phyloP scores from a whole-genome alignment of 2,329 filamentous ascomycete species.

The Tolypocladium tropicale region DNA sequence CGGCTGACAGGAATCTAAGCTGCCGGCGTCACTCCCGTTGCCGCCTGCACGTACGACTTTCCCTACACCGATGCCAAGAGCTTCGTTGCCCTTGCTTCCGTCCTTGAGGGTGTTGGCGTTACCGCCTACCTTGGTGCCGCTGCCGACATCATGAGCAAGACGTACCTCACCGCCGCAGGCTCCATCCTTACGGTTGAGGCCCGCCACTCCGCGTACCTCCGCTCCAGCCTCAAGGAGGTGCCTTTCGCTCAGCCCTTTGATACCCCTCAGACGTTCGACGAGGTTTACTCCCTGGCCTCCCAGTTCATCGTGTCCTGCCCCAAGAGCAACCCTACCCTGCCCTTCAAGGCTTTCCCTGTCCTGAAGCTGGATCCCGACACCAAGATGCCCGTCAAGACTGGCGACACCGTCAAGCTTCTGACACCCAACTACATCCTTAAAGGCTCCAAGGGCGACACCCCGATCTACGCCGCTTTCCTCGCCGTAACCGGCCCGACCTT shows the following conservation, averaged over 20 bases:
- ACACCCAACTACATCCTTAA: not conserved
- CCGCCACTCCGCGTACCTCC: not conserved
- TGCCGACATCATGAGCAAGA: not conserved
- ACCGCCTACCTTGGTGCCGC: not conserved
- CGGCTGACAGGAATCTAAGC: not conserved
- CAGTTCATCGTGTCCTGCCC: not conserved
- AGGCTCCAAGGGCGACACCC: not conserved
- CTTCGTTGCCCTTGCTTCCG: not conserved
- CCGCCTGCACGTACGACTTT: not conserved
- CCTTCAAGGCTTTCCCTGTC: not conserved
- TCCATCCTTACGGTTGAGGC: not conserved
- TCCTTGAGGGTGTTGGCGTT: not conserved
- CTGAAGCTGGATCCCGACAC: not conserved
- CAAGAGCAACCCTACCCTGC: not conserved
- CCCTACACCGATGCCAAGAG: not conserved
- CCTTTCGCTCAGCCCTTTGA: not conserved
- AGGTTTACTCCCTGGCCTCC: not conserved
- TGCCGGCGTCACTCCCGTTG: not conserved
- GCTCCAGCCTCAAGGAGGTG: not conserved
- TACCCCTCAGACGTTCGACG: not conserved
- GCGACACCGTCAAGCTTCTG: not conserved
- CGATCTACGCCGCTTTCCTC: not conserved
- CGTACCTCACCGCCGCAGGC: not conserved
- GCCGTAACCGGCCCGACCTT: slow-evolving; percentile 3
- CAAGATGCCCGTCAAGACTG: not conserved